Base-by-base conservation (phyloP, 179 eudicot species). In the Silene noctiflora region DNA sequence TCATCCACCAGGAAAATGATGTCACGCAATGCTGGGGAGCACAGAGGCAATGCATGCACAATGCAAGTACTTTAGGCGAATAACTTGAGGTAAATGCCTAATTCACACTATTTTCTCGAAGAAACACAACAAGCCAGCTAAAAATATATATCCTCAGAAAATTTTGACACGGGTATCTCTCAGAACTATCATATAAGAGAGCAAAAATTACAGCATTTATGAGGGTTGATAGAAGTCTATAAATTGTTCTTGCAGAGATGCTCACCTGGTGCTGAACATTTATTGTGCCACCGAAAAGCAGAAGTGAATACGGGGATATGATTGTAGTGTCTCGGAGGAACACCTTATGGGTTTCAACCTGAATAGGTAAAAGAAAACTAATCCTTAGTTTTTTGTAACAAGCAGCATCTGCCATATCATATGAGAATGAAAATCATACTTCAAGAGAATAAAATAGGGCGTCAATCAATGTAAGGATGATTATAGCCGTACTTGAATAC, bases 261-360 rank as follows among this genome's bases (percentile, higher is more conserved):
- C 35, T 85, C 85, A 95, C 99, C 94, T 95, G 99, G 81, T 95
- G 98, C 76, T 92, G 99, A 79, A 95, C 80, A 80, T 83, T 90
- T 76, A 95, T 88, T 33, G 92, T 75, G 20, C 99, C 99, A 75
- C 99, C 99, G 77, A 95, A 95, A 78, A 95, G 92, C 82, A 95
- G 82, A 81, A 95, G 87, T 65, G 99, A 89, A 78, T 89, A 93
- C 61, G 99, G 99, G 22, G 99, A 93, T 73, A 93, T 83, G 59
- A 95, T 81, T 48, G 97, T 93, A 67, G 97, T 91, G 84, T 95
- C 99, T 78, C 97, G 92, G 53, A 95, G 88, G 82, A 86, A 95
- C 51, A 95, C 89, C 85, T 74, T 93, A 79, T 81, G 83, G 71
- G 98, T 95, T 83, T 95, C 99, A 75, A 95, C 98, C 99, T 95